Evolutionary conservation across 2,329 filamentous ascomycete species (phyloP), one percentile per base, ranked within the genome.

Genomic region (Clarireedia hainanense): DNA sequence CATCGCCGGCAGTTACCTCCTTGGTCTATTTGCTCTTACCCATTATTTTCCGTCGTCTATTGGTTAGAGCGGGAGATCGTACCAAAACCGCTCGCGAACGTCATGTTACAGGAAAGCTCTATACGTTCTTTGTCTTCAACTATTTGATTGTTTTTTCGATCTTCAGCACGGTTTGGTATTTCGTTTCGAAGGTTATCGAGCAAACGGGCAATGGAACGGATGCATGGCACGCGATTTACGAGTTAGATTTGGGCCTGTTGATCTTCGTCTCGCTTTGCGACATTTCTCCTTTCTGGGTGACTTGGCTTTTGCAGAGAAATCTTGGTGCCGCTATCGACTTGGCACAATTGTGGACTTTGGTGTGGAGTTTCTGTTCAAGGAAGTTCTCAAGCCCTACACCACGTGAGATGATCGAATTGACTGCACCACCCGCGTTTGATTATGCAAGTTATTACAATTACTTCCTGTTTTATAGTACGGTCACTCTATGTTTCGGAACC

Each of bases 361-460:
- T 87, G n/a, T 88, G 86, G 77, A 86, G 89, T 59, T 96, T 90
- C 67, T 88, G 94, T 69, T 81, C 86, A 59, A 86, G 90, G 68
- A 92, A 86, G 55, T 94, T 96, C 65, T 80, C 89, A 26, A 86
- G 83, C 59, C 92, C 92, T 3, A 97, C 94, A 2, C 94, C 94
- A 5, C 81, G 94, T 63, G 87, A 96, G 70, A 76, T 94, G 63
- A 97, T 97, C 63, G 89, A 96, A 70, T 81, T 94, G 67, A 96
- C 91, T 0, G 94, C 94, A 3, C 94, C 94, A 1, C 91, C 89
- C 2, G 78, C 89, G 0, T 96, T 99, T 69, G 91, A 97, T 64
- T 97, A 96, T 67, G 90, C 94, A 57, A 90, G 84, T 64, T 97
- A 97, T 74, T 99, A 96, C 79, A 97, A 96, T 71, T 97, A 95